phyloP scores from a whole-genome alignment of 1,284 basidiomycete species.

The Leccinum glutinopallens region DNA sequence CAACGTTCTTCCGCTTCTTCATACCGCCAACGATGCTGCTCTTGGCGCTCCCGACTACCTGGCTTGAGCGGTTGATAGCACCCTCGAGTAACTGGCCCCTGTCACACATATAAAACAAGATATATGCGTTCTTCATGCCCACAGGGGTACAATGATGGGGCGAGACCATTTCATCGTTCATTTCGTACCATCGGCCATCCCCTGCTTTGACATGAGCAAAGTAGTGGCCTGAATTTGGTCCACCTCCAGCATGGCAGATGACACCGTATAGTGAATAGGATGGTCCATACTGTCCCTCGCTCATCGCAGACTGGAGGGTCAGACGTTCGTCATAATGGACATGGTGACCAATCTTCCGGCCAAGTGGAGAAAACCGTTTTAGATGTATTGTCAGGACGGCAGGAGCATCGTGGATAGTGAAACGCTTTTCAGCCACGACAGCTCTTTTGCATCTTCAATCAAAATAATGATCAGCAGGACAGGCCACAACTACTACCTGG shows the following conservation, averaged over 20 bases:
- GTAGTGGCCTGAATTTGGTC: constrained; percentile 96
- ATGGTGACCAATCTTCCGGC: constrained; percentile 80
- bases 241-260: constrained; percentile 90
- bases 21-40: constrained; percentile 52
- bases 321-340: constrained; percentile 82
- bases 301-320: constrained; percentile 84
- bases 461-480: constrained; percentile 9
- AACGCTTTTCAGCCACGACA: constrained; percentile 86
- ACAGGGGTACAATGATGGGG: constrained; percentile 47
- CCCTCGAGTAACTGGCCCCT: constrained; percentile 72
- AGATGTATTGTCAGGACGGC: constrained; percentile 94
- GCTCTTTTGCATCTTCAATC: constrained; percentile 79
- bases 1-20: constrained; percentile 60
- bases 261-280: constrained; percentile 91
- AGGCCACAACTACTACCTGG: background rate
- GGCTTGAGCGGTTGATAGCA: constrained; percentile 45
- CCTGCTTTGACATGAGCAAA: constrained; percentile 83
- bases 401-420: constrained; percentile 88
- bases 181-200: constrained; percentile 82
- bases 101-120: constrained; percentile 89
- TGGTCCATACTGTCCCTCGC: constrained; percentile 73
- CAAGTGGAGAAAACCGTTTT: constrained; percentile 92
- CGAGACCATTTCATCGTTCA: constrained; percentile 89
- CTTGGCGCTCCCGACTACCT: constrained; percentile 28
- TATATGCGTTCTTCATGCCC: constrained; percentile 83